A percentile compares a stretch with the other conserved stretches of the same genome.
Conservation (phyloP, 2,329 filamentous ascomycete species). For the Thelonectria discophora region DNA sequence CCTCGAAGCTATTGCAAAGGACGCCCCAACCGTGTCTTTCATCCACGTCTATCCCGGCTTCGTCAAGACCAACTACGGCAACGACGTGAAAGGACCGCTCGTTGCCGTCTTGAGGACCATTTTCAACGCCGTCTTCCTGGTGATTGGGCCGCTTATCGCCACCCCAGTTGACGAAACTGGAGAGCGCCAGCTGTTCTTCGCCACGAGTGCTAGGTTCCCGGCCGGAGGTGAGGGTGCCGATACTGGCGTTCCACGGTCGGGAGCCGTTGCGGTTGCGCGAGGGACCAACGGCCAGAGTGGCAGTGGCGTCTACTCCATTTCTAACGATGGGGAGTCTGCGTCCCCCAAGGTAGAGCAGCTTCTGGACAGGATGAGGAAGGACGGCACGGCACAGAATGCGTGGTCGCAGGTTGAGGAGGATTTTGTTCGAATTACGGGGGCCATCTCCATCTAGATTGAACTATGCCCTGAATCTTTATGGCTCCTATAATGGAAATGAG, state of each 20-base stretch:
- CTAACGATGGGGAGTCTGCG: constrained; percentile 6
- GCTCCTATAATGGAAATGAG: too few relatives aligned
- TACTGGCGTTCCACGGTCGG: not conserved
- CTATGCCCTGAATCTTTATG: too few relatives aligned
- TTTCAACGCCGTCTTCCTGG: not conserved
- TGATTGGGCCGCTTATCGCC: not conserved
- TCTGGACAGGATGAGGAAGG: not conserved
- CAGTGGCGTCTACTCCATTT: constrained; percentile 2
- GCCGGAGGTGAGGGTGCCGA: not conserved
- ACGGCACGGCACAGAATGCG: constrained; percentile 47
- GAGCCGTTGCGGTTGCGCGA: not conserved
- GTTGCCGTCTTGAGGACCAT: not conserved
- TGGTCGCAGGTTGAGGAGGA: constrained; percentile 35
- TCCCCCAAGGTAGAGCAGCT: constrained; percentile 8
- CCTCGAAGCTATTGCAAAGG: constrained; percentile 2
- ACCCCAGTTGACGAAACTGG: not conserved
- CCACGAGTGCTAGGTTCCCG: constrained; percentile 2
- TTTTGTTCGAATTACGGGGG: too few relatives aligned
- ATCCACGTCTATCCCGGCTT: constrained; percentile 14
- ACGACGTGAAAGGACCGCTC: not conserved
- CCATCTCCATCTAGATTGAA: too few relatives aligned
- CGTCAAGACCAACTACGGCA: constrained; percentile 6
- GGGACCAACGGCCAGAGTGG: not conserved
- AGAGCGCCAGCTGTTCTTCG: constrained; percentile 3
- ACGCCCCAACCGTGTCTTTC: constrained; percentile 6